phyloP scores from a whole-genome alignment of 1,139 yeast genomes.

The Yamadazyma atlantica region DNA sequence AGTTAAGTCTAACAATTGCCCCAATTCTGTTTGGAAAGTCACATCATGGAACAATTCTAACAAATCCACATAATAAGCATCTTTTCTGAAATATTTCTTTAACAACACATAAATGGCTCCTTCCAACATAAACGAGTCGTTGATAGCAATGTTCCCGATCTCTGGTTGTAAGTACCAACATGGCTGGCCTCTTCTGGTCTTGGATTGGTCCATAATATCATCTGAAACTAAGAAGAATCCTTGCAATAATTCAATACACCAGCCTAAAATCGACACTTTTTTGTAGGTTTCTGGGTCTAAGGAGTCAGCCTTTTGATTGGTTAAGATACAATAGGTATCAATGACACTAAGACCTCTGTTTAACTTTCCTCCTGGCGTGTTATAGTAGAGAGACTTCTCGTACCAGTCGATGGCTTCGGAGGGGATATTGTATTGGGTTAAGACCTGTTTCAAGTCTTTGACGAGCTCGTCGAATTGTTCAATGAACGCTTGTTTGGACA shows the following conservation, averaged over 20 bases:
- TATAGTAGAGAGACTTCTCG: conserved; percentile 69
- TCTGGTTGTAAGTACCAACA: conserved; percentile 90
- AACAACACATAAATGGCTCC: conserved; percentile 88
- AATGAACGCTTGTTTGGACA: conserved; percentile 58
- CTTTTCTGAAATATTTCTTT: conserved; percentile 83
- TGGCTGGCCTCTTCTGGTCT: conserved; percentile 97
- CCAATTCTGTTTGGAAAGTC: conserved; percentile 96
- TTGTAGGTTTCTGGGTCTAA: conserved; percentile 69
- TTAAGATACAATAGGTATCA: conserved; percentile 84
- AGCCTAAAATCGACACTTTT: conserved; percentile 87
- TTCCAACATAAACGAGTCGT: conserved; percentile 96
- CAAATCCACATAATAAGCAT: conserved; percentile 82
- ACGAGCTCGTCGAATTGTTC: conserved; percentile 76
- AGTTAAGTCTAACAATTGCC: conserved; percentile 90
- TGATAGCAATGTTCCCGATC: conserved; percentile 92
- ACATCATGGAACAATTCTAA: conserved; percentile 92
- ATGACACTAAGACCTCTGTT: conserved; percentile 96
- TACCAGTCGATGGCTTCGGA: conserved; percentile 88
- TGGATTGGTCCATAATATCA: conserved; percentile 97
- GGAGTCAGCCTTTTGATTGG: conserved; percentile 58
- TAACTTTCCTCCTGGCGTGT: conserved; percentile 95
- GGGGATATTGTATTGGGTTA: conserved; percentile 77
- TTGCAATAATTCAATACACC: conserved; percentile 94
- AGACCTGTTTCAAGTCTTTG: conserved; percentile 64
- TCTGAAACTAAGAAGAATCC: conserved; percentile 97